Conservation (phyloP, 306 rosid genomes). For the Sindora glabra region DNA sequence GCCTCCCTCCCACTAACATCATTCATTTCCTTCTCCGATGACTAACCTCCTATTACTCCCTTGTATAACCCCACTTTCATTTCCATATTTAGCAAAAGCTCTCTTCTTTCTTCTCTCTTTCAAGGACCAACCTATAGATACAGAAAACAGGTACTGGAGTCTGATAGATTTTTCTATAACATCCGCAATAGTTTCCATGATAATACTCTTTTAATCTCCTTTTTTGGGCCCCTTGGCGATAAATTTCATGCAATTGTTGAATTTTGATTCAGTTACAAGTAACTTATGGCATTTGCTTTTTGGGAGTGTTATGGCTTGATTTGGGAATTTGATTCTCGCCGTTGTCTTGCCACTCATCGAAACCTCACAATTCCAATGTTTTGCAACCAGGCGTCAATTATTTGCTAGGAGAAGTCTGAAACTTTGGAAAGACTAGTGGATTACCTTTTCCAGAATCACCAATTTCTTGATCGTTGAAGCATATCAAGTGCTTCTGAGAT, state of each 20-base stretch:
- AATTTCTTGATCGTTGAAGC: constrained; percentile 23
- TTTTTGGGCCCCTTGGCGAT: not conserved
- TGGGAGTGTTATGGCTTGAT: constrained; percentile 19
- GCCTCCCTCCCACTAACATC: too few species aligned
- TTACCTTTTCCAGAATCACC: constrained; percentile 2
- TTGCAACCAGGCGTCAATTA: constrained; percentile 27
- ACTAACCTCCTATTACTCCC: too few species aligned
- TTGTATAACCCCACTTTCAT: too few species aligned
- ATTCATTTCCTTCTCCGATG: too few species aligned
- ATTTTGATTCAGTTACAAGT: constrained; percentile 43
- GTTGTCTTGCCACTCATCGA: constrained; percentile 14
- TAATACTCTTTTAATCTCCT: too few species aligned
- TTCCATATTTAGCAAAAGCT: constrained; percentile 43
- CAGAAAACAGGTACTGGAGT: constrained; percentile 17
- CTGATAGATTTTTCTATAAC: not conserved
- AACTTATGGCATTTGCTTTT: not conserved
- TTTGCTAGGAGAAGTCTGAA: constrained; percentile 19
- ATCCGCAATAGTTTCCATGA: too few species aligned
- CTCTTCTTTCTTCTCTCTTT: constrained; percentile 3
- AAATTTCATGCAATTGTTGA: constrained; percentile 25
- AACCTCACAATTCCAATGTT: constrained; percentile 8
- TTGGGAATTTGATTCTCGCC: not conserved
- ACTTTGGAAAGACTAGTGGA: constrained; percentile 1
- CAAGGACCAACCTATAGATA: constrained; percentile 18
- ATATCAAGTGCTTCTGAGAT: constrained; percentile 19